Evolutionary conservation across 1,284 basidiomycete genomes (phyloP), one percentile per base, ranked within the genome.

Genomic region (Ganoderma sinense): DNA sequence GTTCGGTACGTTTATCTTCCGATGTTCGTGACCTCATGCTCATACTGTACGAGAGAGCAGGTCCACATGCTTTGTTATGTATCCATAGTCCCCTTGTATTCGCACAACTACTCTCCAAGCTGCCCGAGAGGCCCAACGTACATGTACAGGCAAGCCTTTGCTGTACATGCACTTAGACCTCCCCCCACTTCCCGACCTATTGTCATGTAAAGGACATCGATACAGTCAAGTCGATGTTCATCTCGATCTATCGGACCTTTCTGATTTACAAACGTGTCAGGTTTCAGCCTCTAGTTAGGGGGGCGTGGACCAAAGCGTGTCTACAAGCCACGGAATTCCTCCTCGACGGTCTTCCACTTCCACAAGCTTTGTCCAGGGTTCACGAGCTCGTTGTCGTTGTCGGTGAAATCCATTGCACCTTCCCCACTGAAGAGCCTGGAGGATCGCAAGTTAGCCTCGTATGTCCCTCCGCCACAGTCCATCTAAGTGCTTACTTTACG

Each of bases 301-400:
- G 18, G 29, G 2, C 14, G 2, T 31, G 10, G 14, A 11, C 29
- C 53, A 18, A 5, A 6, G 16, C 11, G 8, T 5, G 5, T 8
- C n/a, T 59, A 59, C 56, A 59, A 39, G 10, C 56, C 33, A 18
- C 62, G 62, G 36, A 76, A 65, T 55, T 75, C 71, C 29, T 77
- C 75, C 62, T 77, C 75, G 2, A 79, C 65, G 1, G 77, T 75
- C 64, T 73, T 75, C 79, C 78, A 79, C 68, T 77, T 78, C 79
- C 78, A 79, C 10, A 74, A 51, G 41, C 69, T 69, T 66, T 76
- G 65, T 2, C 68, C 70, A 4, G 78, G 78, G 66, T 80, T 78
- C 48, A 80, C 68, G 29, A 78, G 67, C 62, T 80, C 78, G 66
- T 80, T 77, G 43, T 71, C 62, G 64, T 79, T 79, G 31, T 66